A percentile compares a stretch with the other conserved stretches of the same genome.
Evolutionary conservation across 208 protist genomes (phyloP).

Genomic region (Novymonas esmeraldas): DNA sequence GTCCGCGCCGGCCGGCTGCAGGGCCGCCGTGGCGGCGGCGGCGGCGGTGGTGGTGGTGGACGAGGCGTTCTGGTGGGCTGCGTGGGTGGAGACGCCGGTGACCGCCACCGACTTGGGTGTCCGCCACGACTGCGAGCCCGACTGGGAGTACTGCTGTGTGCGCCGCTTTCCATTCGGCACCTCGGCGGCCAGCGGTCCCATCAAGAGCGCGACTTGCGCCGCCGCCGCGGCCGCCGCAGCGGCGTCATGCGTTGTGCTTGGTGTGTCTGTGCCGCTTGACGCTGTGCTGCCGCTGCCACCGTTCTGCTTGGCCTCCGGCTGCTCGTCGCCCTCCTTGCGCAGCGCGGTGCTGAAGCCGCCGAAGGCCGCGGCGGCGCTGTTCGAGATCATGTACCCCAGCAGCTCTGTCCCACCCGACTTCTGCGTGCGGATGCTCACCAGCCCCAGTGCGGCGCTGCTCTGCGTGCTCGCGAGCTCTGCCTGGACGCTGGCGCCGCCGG

Average conservation of each 20-base stretch:
- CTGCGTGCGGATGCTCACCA: constrained; percentile 31
- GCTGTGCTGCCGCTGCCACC: not conserved
- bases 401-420: constrained; percentile 35
- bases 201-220: not conserved
- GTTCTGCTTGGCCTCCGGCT: not conserved
- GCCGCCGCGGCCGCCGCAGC: not conserved
- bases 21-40: not conserved
- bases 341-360: constrained; percentile 39
- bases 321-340: constrained; percentile 22
- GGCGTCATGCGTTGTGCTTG: not conserved
- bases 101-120: constrained; percentile 5
- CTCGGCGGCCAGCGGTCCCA: not conserved
- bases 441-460: constrained; percentile 14
- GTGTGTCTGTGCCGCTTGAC: not conserved
- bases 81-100: not conserved
- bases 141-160: not conserved
- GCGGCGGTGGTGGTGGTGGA: not conserved
- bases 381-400: constrained; percentile 35
- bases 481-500: not conserved
- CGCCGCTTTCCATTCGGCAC: not conserved
- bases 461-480: constrained; percentile 15
- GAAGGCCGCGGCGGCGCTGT: constrained; percentile 28
- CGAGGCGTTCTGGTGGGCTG: not conserved
- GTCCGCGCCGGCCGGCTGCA: not conserved
- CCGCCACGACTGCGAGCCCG: not conserved